Evolutionary conservation across 495 filamentous ascomycete species (phyloP), one percentile per base, ranked within the genome.

Genomic region (Penicillium riverlandense): DNA sequence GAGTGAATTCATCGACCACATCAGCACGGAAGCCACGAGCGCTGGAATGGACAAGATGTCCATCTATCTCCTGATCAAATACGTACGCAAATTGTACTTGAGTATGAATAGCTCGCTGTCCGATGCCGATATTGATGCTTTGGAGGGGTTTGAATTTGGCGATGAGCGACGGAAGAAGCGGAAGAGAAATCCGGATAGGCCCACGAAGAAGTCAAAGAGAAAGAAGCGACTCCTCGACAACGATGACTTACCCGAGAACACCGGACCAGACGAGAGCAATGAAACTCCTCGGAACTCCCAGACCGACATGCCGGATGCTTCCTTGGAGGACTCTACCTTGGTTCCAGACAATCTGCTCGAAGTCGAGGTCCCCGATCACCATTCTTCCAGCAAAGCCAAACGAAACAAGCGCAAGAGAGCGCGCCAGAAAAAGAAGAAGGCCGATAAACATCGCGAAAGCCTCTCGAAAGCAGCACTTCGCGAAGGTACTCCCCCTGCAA

Each of bases 41-140:
- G 33, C 37, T 9, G 58, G 55, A 8, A 45, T 64, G 41, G 14
- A 50, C 28, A 28, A 47, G 11, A n/a, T 10, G 4, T 12, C 12
- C 0, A 40, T 54, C 0, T 31, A 51, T 36, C 11, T 14, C 1
- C 39, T 67, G 16, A 41, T 64, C 6, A 37, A 37, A 9, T 55
- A 55, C 33, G 43, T 62, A 16, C 58, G 54, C 35, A 47, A 37
- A 28, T 35, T 43, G 2, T 69, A 59, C 43, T 43, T 62, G 8
- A 44, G 52, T 4, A 6, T 38, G 7, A 32, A 39, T 16, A 47
- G 37, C 6, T 40, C 42, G 29, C 7, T 6, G 1, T 16, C 14
- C 35, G 37, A 32, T 6, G 15, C 29, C 7, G n/a, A 30, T 6
- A 13, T 29, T 4, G 22, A 14, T n/a, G 29, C 15, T 12, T 6